Evolutionary conservation across 1,284 basidiomycete genomes (phyloP).

Genomic region (Malassezia pachydermatis): DNA sequence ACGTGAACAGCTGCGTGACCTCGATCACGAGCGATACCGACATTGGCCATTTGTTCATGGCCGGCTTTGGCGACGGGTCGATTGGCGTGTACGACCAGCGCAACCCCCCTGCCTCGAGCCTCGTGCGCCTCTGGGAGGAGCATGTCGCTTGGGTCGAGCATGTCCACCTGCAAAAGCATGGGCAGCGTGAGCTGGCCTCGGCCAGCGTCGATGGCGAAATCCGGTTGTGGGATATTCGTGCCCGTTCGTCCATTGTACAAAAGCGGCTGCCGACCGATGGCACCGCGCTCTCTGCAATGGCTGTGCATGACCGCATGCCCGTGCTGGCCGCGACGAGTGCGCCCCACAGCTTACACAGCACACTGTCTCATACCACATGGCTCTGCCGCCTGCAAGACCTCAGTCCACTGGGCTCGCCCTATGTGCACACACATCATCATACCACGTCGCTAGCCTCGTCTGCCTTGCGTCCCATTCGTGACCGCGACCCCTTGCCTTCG

Average conservation of each 20-base stretch:
- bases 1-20: conserved; percentile 80
- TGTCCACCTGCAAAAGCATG: conserved; percentile 70
- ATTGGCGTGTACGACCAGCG: conserved; percentile 87
- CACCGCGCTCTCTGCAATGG: conserved; percentile 61
- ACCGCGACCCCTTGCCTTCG: conserved; percentile 18
- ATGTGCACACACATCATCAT: conserved; percentile 17
- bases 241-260: conserved; percentile 61
- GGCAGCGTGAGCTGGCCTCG: conserved; percentile 69
- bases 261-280: conserved; percentile 53
- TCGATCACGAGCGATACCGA: conserved; percentile 70
- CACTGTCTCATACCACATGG: conserved; percentile 16
- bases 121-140: conserved; percentile 65
- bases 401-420: conserved; percentile 1
- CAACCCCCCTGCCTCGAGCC: conserved; percentile 69
- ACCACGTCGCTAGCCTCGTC: conserved; percentile 10
- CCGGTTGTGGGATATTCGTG: conserved; percentile 81
- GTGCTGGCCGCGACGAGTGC: conserved; percentile 62
- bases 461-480: not conserved
- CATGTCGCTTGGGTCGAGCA: conserved; percentile 87
- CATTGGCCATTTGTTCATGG: conserved; percentile 69
- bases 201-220: conserved; percentile 85
- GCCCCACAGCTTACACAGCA: conserved; percentile 2
- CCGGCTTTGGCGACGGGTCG: conserved; percentile 84
- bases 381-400: conserved; percentile 17
- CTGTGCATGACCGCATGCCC: conserved; percentile 72